Evolutionary conservation across 176 grass and related monocot genomes (phyloP), one percentile per base, ranked within the genome.

Genomic region (Alloteropsis semialata): DNA sequence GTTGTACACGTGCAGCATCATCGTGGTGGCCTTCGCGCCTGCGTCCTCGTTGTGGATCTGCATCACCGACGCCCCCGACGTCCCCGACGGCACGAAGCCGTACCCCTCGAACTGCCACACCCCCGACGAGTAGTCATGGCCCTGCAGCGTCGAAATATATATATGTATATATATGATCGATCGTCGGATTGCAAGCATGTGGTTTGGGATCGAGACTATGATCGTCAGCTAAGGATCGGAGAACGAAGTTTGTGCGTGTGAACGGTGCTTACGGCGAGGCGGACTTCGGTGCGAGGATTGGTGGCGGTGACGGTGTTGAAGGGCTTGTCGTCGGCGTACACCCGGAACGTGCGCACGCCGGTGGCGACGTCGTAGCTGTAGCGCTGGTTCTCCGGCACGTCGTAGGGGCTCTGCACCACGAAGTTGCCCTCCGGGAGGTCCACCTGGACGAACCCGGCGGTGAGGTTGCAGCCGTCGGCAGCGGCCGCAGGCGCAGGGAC

Each of bases 61-160:
- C 75, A 91, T 87, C 80, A 91, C 82, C 10, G 80, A 91, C 19
- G 60, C 69, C 1, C 84, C 80, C 0, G 84, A 80, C 1, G 89
- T 91, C 9, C 80, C 80, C 1, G 36, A 29, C 5, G 89, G 90
- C 13, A 82, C 82, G 14, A 53, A 92, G 8, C 49, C 71, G 1
- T 88, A 45, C 14, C 61, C 80, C 73, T 91, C 81, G 32, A 91
- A 91, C 79, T 91, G 85, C 89, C 81, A 91, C 56, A 88, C 75
- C 15, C 81, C 81, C 3, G 32, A 65, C 39, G 81, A 80, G 51
- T 91, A 91, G 51, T 87, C 74, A 8, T 88, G 62, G 21, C 69
- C 51, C 51, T 69, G 33, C n/a, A n/a, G n/a, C n/a, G n/a, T n/a
- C n/a, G n/a, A n/a, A n/a, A n/a, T n/a, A n/a, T n/a, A n/a, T n/a